Evolutionary conservation across 2,329 filamentous ascomycete genomes (phyloP), one percentile per base, ranked within the genome.

Genomic region (Fusarium nelsonii): DNA sequence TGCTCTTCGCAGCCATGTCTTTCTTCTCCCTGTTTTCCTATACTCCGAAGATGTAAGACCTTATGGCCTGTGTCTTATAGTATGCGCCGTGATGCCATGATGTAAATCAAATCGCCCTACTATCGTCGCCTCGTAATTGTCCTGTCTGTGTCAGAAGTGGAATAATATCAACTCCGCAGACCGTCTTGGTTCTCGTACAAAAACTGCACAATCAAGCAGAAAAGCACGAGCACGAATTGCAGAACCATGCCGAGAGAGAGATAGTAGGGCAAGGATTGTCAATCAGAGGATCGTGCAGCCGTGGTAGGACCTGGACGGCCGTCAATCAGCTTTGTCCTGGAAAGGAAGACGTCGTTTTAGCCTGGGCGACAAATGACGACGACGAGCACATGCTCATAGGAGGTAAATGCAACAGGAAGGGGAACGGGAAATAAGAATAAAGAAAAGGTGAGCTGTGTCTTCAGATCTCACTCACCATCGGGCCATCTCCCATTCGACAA

Each of bases 401-500:
- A 36, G 9, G 36, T 18, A 50, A 20, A 11, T 36, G n/a, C 11
- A 9, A 12, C 28, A n/a, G 18, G 20, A 14, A 8, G 32, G 28
- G 34, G 11, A 18, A 28, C 9, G 4, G 8, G 20, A 32, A 16
- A 5, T n/a, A 15, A 34, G 26, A 7, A 16, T 26, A n/a, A 40
- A 34, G 39, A 43, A 45, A n/a, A 44, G 14, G 26, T 45, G n/a
- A 55, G 14, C n/a, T 5, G 9, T 32, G 30, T 40, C 12, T 20
- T 11, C 20, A 26, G 12, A 23, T 26, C 9, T n/a, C 8, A 77
- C 91, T 86, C 83, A 94, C 92, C 90, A 92, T 81, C 88, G 84
- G 70, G 86, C 87, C 51, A 84, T 84, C 75, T 94, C 90, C 79
- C 93, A 90, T 74, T 91, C 87, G 59, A 87, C 81, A 64, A 95